Conservation (phyloP, 345 rosid species). For the Dipteronia sinensis region DNA sequence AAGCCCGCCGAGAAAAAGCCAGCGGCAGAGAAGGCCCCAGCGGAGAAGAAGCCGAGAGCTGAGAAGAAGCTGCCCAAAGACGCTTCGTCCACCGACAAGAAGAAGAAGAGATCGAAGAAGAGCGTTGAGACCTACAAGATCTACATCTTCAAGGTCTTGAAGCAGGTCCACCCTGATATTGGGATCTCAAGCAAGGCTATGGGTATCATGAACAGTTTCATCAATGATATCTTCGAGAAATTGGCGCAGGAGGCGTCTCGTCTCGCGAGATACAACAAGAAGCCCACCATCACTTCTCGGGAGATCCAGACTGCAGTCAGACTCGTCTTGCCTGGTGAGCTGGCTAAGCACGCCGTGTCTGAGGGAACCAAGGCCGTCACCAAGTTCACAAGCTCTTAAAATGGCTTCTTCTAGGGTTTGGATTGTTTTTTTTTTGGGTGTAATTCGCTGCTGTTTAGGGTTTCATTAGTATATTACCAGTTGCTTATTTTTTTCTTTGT, state of each 20-base stretch:
- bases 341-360: constrained; percentile 36
- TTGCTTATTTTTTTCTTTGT: neutral
- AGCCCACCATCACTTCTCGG: constrained; percentile 34
- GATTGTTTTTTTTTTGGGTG: neutral
- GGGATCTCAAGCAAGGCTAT: constrained; percentile 36
- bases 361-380: constrained; percentile 40
- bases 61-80: constrained; percentile 38
- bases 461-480: constrained; percentile 4
- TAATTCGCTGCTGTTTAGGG: neutral
- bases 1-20: constrained; percentile 29
- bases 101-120: constrained; percentile 35
- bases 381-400: constrained; percentile 28
- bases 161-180: constrained; percentile 35
- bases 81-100: constrained; percentile 27
- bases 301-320: constrained; percentile 36
- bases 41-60: constrained; percentile 29
- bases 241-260: constrained; percentile 31
- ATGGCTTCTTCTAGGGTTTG: neutral
- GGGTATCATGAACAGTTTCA: constrained; percentile 35
- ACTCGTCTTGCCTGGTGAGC: constrained; percentile 31
- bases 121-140: constrained; percentile 36
- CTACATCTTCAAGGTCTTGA: constrained; percentile 36
- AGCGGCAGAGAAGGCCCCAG: constrained; percentile 27
- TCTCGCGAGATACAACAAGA: constrained; percentile 34
- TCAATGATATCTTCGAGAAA: constrained; percentile 33